Base-by-base conservation (phyloP, 352 stramenopile genomes). In the Blastocystis hominis region DNA sequence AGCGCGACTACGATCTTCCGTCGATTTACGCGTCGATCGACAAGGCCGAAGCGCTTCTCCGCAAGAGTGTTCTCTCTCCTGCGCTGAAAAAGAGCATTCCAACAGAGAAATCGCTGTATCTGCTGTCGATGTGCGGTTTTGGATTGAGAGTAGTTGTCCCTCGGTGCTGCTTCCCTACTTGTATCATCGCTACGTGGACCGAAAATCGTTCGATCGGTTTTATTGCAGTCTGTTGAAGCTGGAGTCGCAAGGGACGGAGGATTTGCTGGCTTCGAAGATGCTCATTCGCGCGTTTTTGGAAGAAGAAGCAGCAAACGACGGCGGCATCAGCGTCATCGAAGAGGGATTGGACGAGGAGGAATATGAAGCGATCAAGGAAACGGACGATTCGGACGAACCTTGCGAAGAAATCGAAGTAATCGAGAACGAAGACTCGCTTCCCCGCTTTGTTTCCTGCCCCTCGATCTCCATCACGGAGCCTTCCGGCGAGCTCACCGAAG, bases 211-310 rank as follows among this genome's bases (percentile, higher is more conserved):
- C 50, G 47, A 84, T 44, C 24, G 10, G 3, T 84, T 69, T 44
- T 84, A 53, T 30, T 84, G 72, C 50, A 84, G 72, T 84, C 53
- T 68, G n/a, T 24, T 84, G 20, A 76, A n/a, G 2, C 2, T 36
- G 44, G 36, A 20, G 5, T 13, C 64, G 3, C 15, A 63, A 50
- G 46, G n/a, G 30, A 68, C 10, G 34, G 55, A 50, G 13, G 38
- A 50, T 77, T 5, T 77, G 3, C 44, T 9, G 10, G 38, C 72
- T 13, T 50, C 47, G 34, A 24, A 54, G 72, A 55, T 84, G 56
- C 46, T 84, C 2, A 10, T 84, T 13, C 72, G 72, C 30, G 72
- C 47, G 7, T 84, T 76, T 42, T 34, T 76, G 36, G 64, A 76
- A 3, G 64, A 76, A 15, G 46, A 76, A 15, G n/a, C n/a, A n/a